Percentiles rank a stretch among this genome's conserved stretches.
phyloP scores from a whole-genome alignment of 768 basidiomycete genomes.

The Lentinula sp. region DNA sequence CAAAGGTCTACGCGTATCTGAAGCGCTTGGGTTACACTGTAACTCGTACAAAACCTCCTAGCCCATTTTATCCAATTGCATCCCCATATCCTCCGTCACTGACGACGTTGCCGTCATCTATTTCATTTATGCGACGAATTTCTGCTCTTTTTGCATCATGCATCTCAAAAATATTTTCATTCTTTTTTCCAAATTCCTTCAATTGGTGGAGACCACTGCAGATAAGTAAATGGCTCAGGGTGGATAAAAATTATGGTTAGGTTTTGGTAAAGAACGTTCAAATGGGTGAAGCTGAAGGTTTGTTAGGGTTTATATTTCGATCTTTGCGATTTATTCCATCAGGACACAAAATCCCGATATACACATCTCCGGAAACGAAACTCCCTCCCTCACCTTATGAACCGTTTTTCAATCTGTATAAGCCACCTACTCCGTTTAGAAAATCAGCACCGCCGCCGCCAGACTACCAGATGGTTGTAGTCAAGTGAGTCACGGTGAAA shows the following conservation, averaged over 20 bases:
- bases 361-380: slow-evolving; percentile 18
- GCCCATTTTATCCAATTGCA: slow-evolving; percentile 44
- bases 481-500: slow-evolving; percentile 56
- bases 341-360: slow-evolving; percentile 49
- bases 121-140: slow-evolving; percentile 28
- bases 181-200: slow-evolving; percentile 25
- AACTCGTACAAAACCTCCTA: slow-evolving; percentile 64
- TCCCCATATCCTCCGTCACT: slow-evolving; percentile 22
- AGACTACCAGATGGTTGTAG: slow-evolving; percentile 81
- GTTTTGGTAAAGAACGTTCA: slow-evolving; percentile 4
- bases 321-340: slow-evolving; percentile 69
- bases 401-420: slow-evolving; percentile 88
- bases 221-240: slow-evolving; percentile 39
- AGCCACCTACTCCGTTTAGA: slow-evolving; percentile 80
- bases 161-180: slow-evolving; percentile 21
- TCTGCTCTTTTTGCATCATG: slow-evolving; percentile 26
- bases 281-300: not conserved
- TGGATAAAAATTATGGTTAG: slow-evolving; percentile 49
- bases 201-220: slow-evolving; percentile 67
- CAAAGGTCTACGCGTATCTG: slow-evolving; percentile 86
- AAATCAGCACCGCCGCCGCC: slow-evolving; percentile 72
- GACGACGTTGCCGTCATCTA: slow-evolving; percentile 6
- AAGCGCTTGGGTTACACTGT: slow-evolving; percentile 89
- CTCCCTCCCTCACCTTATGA: slow-evolving; percentile 52
- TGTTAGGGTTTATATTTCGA: slow-evolving; percentile 58